Base-by-base conservation (phyloP, 164 flowering plant genomes). In the Tinospora cordifolia region DNA sequence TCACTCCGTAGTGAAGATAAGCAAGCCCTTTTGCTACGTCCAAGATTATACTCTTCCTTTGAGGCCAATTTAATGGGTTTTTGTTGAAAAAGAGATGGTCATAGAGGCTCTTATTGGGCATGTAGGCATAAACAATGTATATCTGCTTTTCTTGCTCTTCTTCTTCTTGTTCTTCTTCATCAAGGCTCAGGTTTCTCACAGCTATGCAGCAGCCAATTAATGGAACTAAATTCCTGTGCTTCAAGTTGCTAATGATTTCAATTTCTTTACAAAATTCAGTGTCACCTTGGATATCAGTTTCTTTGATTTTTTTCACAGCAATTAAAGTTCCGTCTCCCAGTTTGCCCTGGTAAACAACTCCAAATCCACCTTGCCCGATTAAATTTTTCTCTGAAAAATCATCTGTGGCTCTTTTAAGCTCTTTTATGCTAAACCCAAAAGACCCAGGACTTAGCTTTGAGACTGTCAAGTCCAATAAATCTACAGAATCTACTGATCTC, bases 351-450 rank as follows among this genome's bases (percentile, higher is more conserved):
- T 76, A 81, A 7, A 81, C 81, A 22, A 74, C 69, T 14, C 84
- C 81, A 67, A 25, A 71, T 8, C 76, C 80, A 22, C 84, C 84
- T 57, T 36, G 70, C 24, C 84, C 84, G 0, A 81, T 76, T 21
- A 81, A 22, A 44, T 81, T 81, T 63, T 27, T 70, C 44, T 67
- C 67, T 0, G 81, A 74, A 44, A 81, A 81, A 9, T 69, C 71
- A 46, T 70, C 54, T n/a, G 84, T 81, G 6, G 81, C 84, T 10
- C 34, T 47, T 47, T 74, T 76, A 8, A 81, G 74, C 67, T 81
- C 83, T 10, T 6, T 49, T 0, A 71, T 13, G 6, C 40, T 24
- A 38, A 75, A 77, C 80, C 80, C 75, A 49, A 25, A 75, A 15
- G 75, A 66, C 30, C 75, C 77, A 0, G 65, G 70, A 39, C 71